Base-by-base conservation (phyloP, 495 filamentous ascomycete genomes). In the Bacidia rubella region DNA sequence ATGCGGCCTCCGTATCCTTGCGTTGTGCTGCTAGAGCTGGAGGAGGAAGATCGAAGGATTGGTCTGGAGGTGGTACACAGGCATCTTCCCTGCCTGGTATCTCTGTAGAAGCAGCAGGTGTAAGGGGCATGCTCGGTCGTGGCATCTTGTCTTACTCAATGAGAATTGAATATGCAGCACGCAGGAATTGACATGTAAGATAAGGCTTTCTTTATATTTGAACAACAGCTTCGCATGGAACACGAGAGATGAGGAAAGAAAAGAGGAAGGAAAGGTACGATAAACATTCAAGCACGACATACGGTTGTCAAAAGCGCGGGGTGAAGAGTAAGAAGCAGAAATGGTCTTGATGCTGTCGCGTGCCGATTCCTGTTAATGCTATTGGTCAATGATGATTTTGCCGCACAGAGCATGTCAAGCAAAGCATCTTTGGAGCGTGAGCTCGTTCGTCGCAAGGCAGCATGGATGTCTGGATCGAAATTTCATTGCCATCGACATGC, bases 61-160 rank as follows among this genome's bases (percentile, higher is more conserved):
- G 64, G 57, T 86, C 82, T 48, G 76, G 59, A 15, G 68, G 68
- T 26, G 74, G 68, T 25, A 72, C 63, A 35, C 62, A 65, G 29
- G 74, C 69, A 55, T 81, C 76, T 56, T 90, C 83, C 65, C 92
- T 85, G 57, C 82, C 80, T 27, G 76, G 74, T 60, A 95, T 81
- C 61, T 93, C 88, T 38, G 82, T 82, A 11, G 87, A 93, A 48
- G 87, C 85, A 48, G 80, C 81, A 23, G 90, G 90, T 4, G 90
- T 95, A 40, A 87, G 89, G 39, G 85, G 88, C 43, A 82, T 71
- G 51, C 72, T 72, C 44, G 77, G 70, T 46, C 75, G 82, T 70
- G 85, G 82, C 86, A 93, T 92, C 58, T 23, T 52, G 40, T n/a
- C n/a, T n/a, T n/a, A n/a, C n/a, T n/a, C n/a, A n/a, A n/a, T n/a